Percentiles rank a stretch among this genome's conserved stretches.
phyloP scores from a whole-genome alignment of 2,329 filamentous ascomycete genomes.

The Aspergillus thermomutatus region DNA sequence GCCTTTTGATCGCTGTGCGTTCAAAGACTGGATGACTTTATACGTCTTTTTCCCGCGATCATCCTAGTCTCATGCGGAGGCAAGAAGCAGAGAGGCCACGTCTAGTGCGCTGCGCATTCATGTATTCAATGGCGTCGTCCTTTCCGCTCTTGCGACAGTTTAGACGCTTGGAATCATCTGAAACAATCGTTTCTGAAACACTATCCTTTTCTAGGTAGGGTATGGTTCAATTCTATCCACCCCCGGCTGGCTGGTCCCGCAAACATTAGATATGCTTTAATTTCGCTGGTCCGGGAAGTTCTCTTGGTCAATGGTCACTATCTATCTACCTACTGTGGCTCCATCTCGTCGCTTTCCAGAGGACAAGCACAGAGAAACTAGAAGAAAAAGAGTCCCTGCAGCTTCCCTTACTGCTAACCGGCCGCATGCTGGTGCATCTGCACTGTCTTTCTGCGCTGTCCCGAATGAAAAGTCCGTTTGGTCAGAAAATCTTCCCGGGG shows the following conservation, averaged over 20 bases:
- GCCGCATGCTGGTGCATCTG: slow-evolving; percentile 17
- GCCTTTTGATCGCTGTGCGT: slow-evolving; percentile 15
- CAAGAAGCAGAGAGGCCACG: slow-evolving; percentile 4
- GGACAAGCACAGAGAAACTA: slow-evolving; percentile 11
- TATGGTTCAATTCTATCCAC: slow-evolving; percentile 14
- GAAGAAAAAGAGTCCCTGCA: slow-evolving; percentile 28
- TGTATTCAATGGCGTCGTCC: slow-evolving; percentile 7
- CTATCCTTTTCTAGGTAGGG: slow-evolving; percentile 19
- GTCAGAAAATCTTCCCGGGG: slow-evolving; percentile 15
- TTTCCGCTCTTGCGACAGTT: slow-evolving; percentile 7
- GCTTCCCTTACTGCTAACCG: slow-evolving; percentile 24
- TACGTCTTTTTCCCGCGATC: slow-evolving; percentile 6
- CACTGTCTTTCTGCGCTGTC: slow-evolving; percentile 18
- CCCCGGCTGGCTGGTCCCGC: slow-evolving; percentile 17
- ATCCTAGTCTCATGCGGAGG: slow-evolving; percentile 11
- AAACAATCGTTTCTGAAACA: slow-evolving; percentile 25
- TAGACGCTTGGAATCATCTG: slow-evolving; percentile 22
- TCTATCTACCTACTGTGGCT: slow-evolving; percentile 5
- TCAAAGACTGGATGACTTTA: slow-evolving; percentile 7
- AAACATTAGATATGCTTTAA: slow-evolving; percentile 15
- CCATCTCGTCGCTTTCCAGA: slow-evolving; percentile 9
- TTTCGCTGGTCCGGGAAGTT: slow-evolving; percentile 12
- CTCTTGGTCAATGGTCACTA: slow-evolving; percentile 1
- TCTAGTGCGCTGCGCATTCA: slow-evolving; percentile 12
- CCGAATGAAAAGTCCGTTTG: slow-evolving; percentile 24